Evolutionary conservation across 257 asterid genomes (phyloP), one percentile per base, ranked within the genome.

Genomic region (Rehmannia glutinosa): DNA sequence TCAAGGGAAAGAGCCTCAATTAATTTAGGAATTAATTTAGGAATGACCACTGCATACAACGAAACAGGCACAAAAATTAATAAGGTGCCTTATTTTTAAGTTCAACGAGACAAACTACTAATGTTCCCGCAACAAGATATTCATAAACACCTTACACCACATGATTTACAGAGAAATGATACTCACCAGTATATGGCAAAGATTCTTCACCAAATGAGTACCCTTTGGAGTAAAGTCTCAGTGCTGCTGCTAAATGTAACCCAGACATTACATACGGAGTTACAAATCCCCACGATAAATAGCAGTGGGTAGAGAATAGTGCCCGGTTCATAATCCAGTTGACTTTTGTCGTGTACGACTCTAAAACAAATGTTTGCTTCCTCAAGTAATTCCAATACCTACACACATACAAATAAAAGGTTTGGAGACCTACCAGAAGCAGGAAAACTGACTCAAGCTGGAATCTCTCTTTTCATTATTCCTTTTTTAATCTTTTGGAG

Each of bases 331-430:
- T 91, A 66, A 94, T 78, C 96, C 92, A 83, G 82, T 94, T 94
- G 67, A 87, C 74, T 64, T 65, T 82, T 38, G 99, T 88, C 2
- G 97, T 60, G 80, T 94, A 94, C 16, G 99, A 91, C 81, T 94
- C 99, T 72, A 94, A 75, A 60, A 94, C 99, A 75, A 94, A 94
- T 60, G 99, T 91, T 74, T 94, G 99, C 86, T 94, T 94, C 85
- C 99, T 83, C 82, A 94, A 81, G 77, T 94, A 94, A 80, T 94
- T 94, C 99, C 99, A 94, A 67, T 91, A 94, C 91, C 99, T 91
- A 73, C 74, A 80, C 20, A 42, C 58, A 65, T 58, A 19, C 35
- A 59, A 56, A 42, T 4, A 56, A 17, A 47, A 35, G n/a, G 33
- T 68, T 28, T 30, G 20, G 36, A 62, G 71, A 8, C 41, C 77